phyloP scores from a whole-genome alignment of 345 rosid genomes.

The Eucalyptus globulus region DNA sequence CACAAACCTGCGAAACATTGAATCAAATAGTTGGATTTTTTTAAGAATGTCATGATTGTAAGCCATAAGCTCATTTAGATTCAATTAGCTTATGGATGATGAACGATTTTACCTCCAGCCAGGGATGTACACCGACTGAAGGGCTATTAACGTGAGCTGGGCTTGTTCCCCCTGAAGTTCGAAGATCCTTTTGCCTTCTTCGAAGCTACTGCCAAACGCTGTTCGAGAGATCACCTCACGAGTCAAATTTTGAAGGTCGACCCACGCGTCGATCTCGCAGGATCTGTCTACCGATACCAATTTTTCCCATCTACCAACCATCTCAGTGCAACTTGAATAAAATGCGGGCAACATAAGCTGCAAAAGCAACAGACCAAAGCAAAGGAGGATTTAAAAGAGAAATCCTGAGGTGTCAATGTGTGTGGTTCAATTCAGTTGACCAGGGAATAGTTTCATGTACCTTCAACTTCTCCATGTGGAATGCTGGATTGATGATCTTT shows the following conservation, averaged over 20 bases:
- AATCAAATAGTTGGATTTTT: background rate
- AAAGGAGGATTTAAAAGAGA: background rate
- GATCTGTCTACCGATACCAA: slow-evolving; percentile 2
- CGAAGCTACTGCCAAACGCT: slow-evolving; percentile 26
- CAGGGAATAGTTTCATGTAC: background rate
- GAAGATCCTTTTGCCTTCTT: slow-evolving; percentile 23
- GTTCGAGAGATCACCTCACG: slow-evolving; percentile 30
- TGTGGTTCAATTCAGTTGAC: background rate
- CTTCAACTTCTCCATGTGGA: slow-evolving; percentile 39
- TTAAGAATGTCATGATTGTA: background rate
- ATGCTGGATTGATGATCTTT: slow-evolving; percentile 18
- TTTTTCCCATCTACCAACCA: slow-evolving; percentile 12
- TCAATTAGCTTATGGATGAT: background rate
- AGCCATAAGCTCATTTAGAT: background rate
- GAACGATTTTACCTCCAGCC: background rate
- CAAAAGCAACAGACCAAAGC: background rate
- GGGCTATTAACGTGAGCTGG: background rate
- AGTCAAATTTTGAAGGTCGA: slow-evolving; percentile 10
- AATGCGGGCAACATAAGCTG: slow-evolving; percentile 16
- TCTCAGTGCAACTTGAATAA: slow-evolving; percentile 1
- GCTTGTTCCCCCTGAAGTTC: slow-evolving; percentile 12
- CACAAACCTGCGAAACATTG: background rate
- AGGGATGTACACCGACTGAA: background rate
- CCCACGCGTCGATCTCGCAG: slow-evolving; percentile 25
- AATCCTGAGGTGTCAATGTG: background rate